Conservation (phyloP, 2,329 filamentous ascomycete genomes). For the Nannizzia gypsea region DNA sequence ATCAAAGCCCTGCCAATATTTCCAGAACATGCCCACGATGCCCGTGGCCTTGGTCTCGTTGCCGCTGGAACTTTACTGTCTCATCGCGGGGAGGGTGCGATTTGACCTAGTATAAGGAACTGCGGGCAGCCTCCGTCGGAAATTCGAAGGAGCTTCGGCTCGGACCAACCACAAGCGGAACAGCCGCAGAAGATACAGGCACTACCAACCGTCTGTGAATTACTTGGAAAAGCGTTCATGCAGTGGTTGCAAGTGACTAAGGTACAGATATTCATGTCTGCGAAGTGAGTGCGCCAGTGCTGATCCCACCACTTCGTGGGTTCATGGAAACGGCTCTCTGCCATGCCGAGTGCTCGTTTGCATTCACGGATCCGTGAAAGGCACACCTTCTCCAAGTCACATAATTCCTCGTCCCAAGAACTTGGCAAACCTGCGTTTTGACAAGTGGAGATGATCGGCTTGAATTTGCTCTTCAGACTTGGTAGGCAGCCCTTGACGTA, state of each 20-base stretch:
- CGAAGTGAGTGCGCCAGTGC: background rate
- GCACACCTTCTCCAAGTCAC: background rate
- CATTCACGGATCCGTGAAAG: background rate
- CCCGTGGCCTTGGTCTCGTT: too few species aligned
- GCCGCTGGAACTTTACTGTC: background rate
- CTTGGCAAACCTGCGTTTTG: background rate
- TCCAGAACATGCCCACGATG: too few species aligned
- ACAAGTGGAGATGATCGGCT: background rate
- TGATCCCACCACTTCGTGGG: background rate
- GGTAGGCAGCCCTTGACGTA: background rate
- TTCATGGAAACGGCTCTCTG: background rate
- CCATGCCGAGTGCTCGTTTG: too few species aligned
- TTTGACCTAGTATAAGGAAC: background rate
- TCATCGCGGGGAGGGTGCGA: background rate
- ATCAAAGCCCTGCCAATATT: too few species aligned
- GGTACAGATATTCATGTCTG: background rate
- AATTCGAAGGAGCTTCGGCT: conserved; percentile 1
- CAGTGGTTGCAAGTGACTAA: conserved; percentile 7
- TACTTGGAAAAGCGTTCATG: background rate
- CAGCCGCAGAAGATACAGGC: background rate
- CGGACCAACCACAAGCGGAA: background rate
- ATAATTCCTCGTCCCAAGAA: background rate
- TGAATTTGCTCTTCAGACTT: background rate
- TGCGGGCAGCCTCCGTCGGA: background rate
- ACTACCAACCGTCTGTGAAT: background rate